A percentile compares a stretch with the other conserved stretches of the same genome.
Conservation (phyloP, 331 rosid species). For the Cydonia oblonga region DNA sequence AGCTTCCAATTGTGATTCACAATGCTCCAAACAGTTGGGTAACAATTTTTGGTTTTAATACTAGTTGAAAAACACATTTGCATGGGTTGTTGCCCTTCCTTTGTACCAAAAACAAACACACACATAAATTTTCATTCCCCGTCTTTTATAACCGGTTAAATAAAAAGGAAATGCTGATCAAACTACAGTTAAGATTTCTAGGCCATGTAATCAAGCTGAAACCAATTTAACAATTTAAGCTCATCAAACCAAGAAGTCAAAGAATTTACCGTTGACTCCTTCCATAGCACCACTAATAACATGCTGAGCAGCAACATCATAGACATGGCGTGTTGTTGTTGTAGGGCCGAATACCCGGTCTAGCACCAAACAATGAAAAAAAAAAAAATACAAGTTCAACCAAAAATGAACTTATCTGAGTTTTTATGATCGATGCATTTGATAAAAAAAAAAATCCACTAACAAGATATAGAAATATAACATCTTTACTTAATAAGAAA, state of each 20-base stretch:
- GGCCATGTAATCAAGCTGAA: constrained; percentile 12
- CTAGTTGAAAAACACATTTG: neutral
- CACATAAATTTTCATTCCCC: neutral
- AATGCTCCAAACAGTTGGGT: neutral
- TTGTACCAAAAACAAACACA: too few species aligned
- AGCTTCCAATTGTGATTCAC: neutral
- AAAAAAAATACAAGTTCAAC: constrained; percentile 3
- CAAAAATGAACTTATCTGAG: neutral
- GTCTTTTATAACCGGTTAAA: neutral
- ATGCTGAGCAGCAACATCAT: constrained; percentile 94
- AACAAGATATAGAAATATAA: neutral
- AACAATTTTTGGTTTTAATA: constrained; percentile 4
- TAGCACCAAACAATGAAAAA: constrained; percentile 24
- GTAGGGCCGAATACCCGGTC: constrained; percentile 98
- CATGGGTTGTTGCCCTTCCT: neutral
- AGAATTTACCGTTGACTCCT: constrained; percentile 77
- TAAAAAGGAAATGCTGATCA: neutral
- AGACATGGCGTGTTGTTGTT: constrained; percentile 94
- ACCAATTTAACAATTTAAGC: neutral
- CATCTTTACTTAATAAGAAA: neutral
- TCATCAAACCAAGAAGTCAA: constrained; percentile 1
- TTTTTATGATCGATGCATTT: neutral
- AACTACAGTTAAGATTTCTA: constrained; percentile 4
- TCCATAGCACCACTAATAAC: constrained; percentile 91
- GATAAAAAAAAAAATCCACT: neutral